A percentile compares a stretch with the other conserved stretches of the same genome.
These are phyloP conservation scores for Penicillium aurantiogriseum DNA, from an alignment of 2,329 filamentous ascomycete species.

Conservation along the genomic window DNA sequence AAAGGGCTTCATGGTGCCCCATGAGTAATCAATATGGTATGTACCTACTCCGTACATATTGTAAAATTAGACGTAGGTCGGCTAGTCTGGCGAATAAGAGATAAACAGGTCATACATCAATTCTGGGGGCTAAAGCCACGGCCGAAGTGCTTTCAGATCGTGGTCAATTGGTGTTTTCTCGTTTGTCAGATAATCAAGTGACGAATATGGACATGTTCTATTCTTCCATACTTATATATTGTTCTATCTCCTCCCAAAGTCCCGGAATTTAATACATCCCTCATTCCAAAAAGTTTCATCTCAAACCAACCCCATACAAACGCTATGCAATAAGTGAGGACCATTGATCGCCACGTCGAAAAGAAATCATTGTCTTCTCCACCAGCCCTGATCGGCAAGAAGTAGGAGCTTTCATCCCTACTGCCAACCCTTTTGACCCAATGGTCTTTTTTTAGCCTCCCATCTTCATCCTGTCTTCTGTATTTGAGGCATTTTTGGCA, in stretches of 20 bases:
- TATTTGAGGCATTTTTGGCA: background rate
- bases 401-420: background rate
- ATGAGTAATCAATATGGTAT: too few species aligned
- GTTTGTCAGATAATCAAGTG: background rate
- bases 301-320: too few species aligned
- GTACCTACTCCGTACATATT: background rate
- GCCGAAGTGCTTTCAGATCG: background rate
- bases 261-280: background rate
- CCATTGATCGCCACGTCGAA: too few species aligned
- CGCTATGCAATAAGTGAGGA: too few species aligned
- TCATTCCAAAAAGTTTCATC: background rate
- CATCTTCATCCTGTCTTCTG: background rate
- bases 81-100: background rate
- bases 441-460: background rate
- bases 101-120: background rate
- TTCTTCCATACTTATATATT: background rate
- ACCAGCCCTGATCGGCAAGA: background rate
- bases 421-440: too few species aligned
- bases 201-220: background rate
- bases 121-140: background rate
- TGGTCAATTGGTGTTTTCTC: background rate
- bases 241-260: background rate
- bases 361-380: too few species aligned
- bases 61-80: background rate
- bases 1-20: too few species aligned